Base-by-base conservation (phyloP, 2,329 filamentous ascomycete genomes). In the Drechslerella dactyloides region DNA sequence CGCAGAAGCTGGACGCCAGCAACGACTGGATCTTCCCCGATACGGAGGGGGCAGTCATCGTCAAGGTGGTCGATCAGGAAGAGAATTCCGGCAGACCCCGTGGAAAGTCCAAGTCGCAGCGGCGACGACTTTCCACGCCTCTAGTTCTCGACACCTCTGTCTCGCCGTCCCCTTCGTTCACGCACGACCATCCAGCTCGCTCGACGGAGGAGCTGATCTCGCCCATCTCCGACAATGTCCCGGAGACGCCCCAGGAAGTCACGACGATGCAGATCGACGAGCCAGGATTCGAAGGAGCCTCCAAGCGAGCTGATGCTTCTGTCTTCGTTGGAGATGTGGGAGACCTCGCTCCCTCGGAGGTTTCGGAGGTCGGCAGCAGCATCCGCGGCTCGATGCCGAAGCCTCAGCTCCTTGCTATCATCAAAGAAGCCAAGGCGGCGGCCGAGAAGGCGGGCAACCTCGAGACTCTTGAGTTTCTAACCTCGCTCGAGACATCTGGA, bases 11-110 rank as follows among this genome's bases (percentile, higher is more conserved):
- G 7, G 60, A 61, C 17, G 52, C 44, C 23, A 50, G 64, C 15
- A 56, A 56, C 24, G 59, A 70, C 33, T 70, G 66, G 66, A 37
- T 70, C 15, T 70, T 64, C 24, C 59, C 59, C 8, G 66, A 70
- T 30, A 59, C 66, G 8, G 66, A 59, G 40, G 66, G 66, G 17
- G 66, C 37, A 1, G 27, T 17, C 13, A 15, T 57, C 1, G 54
- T 60, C 8, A 58, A 40, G 27, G 46, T 48, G 1, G 33, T 27
- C 7, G 66, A 63, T 35, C 33, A 35, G 23, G 60, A 64, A 1
- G 60, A 56, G 13, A 30, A n/a, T 17, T 48, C 37, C n/a, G 17
- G 19, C 15, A 58, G 57, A 2, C 33, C 57, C 2, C 53, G 57
- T 24, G 58, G 65, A n/a, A 69, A 62, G 37, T 48, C 52, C n/a